Evolutionary conservation across 1,284 basidiomycete species (phyloP).

Genomic region (Paramarasmius palmivorus): DNA sequence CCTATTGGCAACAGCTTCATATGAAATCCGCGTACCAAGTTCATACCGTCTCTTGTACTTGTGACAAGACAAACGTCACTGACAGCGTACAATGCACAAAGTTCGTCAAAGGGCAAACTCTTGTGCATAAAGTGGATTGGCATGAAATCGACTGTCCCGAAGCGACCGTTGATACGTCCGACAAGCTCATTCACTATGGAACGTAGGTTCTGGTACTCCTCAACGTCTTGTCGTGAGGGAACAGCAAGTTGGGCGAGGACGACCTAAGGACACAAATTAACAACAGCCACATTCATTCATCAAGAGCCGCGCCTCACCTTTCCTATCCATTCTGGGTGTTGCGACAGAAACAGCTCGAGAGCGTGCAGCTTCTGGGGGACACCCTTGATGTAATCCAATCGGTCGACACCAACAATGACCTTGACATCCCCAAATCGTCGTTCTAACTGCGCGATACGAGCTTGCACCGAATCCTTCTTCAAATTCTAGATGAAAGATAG

Average conservation of each 20-base stretch:
- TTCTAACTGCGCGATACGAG: slow-evolving; percentile 81
- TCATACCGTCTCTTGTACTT: slow-evolving; percentile 97
- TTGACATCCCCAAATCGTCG: slow-evolving; percentile 93
- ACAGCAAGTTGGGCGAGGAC: slow-evolving; percentile 97
- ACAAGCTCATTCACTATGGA: slow-evolving; percentile 97
- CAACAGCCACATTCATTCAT: neutral
- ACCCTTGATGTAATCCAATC: slow-evolving; percentile 99
- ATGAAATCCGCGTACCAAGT: slow-evolving; percentile 85
- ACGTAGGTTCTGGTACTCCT: slow-evolving; percentile 98
- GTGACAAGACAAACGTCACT: slow-evolving; percentile 97
- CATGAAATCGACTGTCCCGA: slow-evolving; percentile 98
- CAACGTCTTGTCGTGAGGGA: slow-evolving; percentile 96
- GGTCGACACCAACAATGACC: slow-evolving; percentile 97
- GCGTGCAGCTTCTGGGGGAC: slow-evolving; percentile 98
- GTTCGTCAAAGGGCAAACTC: slow-evolving; percentile 89
- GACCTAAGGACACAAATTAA: slow-evolving; percentile 49
- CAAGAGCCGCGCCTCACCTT: slow-evolving; percentile 53
- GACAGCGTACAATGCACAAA: slow-evolving; percentile 95
- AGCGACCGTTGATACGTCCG: slow-evolving; percentile 96
- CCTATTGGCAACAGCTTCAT: too few species aligned
- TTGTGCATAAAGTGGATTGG: slow-evolving; percentile 99
- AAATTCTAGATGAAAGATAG: slow-evolving; percentile 55
- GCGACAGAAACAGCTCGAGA: slow-evolving; percentile 92
- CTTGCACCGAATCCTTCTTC: slow-evolving; percentile 75
- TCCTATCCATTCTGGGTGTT: slow-evolving; percentile 99